Evolutionary conservation across 2,329 filamentous ascomycete genomes (phyloP).

Genomic region (Chaetomiaceae sp.): DNA sequence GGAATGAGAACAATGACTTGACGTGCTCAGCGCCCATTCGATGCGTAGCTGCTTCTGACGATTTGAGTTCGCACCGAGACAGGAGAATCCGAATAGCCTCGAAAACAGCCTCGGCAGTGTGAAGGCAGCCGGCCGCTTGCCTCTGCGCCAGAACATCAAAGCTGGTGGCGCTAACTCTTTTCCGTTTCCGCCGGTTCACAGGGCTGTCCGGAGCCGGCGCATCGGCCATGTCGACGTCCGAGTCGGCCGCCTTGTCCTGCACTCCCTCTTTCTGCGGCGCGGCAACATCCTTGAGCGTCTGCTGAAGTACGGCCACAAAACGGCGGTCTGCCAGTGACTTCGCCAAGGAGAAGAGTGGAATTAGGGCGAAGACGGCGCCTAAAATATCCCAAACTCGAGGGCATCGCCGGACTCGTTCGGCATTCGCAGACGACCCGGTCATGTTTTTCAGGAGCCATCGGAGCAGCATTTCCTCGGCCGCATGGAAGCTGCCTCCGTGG

Average conservation of each 20-base stretch:
- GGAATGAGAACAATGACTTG: constrained; percentile 51
- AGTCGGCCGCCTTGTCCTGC: constrained; percentile 9
- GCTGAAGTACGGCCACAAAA: constrained; percentile 63
- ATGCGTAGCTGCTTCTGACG: constrained; percentile 34
- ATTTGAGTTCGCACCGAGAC: constrained; percentile 38
- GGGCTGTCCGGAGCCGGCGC: constrained; percentile 23
- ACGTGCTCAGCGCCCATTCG: constrained; percentile 55
- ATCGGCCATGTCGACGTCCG: constrained; percentile 29
- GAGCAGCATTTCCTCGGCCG: constrained; percentile 54
- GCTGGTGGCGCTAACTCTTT: constrained; percentile 37
- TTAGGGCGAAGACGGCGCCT: constrained; percentile 55
- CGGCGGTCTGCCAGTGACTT: constrained; percentile 66
- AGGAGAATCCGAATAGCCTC: constrained; percentile 44
- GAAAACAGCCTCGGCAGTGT: constrained; percentile 47
- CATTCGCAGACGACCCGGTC: constrained; percentile 43
- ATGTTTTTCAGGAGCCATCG: constrained; percentile 62
- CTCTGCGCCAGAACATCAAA: constrained; percentile 42
- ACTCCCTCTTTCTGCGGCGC: constrained; percentile 24
- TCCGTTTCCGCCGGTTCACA: constrained; percentile 43
- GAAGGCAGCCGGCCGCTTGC: constrained; percentile 39
- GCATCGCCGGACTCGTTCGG: constrained; percentile 52
- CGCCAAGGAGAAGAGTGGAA: constrained; percentile 66
- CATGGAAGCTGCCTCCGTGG: constrained; percentile 43
- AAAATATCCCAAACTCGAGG: constrained; percentile 60
- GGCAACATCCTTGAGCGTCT: constrained; percentile 58